Conservation (phyloP, 805 yeast species). For the Millerozyma acaciae region DNA sequence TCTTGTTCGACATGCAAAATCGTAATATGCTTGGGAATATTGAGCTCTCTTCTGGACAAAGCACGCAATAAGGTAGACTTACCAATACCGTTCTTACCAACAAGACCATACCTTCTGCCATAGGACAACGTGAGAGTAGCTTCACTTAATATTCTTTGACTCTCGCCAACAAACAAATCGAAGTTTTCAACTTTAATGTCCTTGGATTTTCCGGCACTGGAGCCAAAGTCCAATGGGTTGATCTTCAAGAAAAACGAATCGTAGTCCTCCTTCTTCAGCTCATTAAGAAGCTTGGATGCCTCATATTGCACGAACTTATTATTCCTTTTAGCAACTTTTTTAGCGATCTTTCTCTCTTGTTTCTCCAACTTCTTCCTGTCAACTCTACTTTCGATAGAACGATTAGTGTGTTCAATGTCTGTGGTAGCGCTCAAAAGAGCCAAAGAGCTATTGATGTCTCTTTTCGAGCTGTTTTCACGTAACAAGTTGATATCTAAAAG, state of each 20-base stretch:
- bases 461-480: conserved; percentile 50
- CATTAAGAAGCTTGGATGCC: conserved; percentile 84
- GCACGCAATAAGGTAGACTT: conserved; percentile 92
- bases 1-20: conserved; percentile 98
- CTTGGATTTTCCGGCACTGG: conserved; percentile 88
- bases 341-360: conserved; percentile 96
- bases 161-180: conserved; percentile 94
- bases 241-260: conserved; percentile 94
- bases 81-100: conserved; percentile 99
- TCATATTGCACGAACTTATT: conserved; percentile 84
- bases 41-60: conserved; percentile 85
- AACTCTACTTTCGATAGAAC: conserved; percentile 89
- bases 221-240: conserved; percentile 87
- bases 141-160: conserved; percentile 86
- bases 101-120: conserved; percentile 95
- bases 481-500: conserved; percentile 74
- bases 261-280: conserved; percentile 66
- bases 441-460: conserved; percentile 72
- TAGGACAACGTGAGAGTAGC: conserved; percentile 81
- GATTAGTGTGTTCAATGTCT: conserved; percentile 88
- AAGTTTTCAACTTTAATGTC: conserved; percentile 91
- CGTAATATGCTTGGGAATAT: conserved; percentile 92
- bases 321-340: conserved; percentile 88
- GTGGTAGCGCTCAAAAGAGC: conserved; percentile 73
- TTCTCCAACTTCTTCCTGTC: conserved; percentile 95